Base-by-base conservation (phyloP, 148 eudicot species). In the Polygonum maritimum region DNA sequence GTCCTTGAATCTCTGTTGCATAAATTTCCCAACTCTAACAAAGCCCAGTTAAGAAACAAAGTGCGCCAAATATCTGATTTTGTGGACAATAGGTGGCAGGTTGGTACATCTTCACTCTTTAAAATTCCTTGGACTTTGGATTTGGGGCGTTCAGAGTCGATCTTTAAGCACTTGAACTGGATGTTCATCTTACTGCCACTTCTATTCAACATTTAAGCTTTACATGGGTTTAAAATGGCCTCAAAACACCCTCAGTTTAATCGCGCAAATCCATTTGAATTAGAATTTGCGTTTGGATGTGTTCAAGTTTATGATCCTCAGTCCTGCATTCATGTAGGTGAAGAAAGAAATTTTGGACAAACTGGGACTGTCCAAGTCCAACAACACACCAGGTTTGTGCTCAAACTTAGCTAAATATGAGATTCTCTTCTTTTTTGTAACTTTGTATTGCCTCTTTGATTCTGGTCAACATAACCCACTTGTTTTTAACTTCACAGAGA, bases 61-160 rank as follows among this genome's bases (percentile, higher is more conserved):
- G 90, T 89, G 78, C 93, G 90, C 54, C 96, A 94, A 78, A 85
- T 94, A 70, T 79, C 96, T 11, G 90, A 87, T 35, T 94, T 89
- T 83, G 82, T 85, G 65, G 95, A 94, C 78, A 86, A 88, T 48
- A 87, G 88, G 71, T 90, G 97, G 91, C 91, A 89, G 97, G 98
- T 92, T 63, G 76, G 87, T 84, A 11, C 75, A 74, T 75, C 65
- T 73, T 39, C 70, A 15, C 52, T 38, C 45, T 2, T 33, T 16
- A 15, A 36, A 67, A 48, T 74, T 15, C 2, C 8, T 35, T 16
- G 19, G 36, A 36, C 16, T 5, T 3, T 62, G 11, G 2, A 7
- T 9, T 33, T 13, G 5, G 55, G 0, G 55, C 1, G n/a, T 49
- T 49, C 55, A 14, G 55, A 14, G n/a, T 16, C n/a, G n/a, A 9